Percentiles rank a stretch among this genome's conserved stretches.
phyloP scores from a whole-genome alignment of 2,329 filamentous ascomycete genomes.

The Ramichloridium luteum region DNA sequence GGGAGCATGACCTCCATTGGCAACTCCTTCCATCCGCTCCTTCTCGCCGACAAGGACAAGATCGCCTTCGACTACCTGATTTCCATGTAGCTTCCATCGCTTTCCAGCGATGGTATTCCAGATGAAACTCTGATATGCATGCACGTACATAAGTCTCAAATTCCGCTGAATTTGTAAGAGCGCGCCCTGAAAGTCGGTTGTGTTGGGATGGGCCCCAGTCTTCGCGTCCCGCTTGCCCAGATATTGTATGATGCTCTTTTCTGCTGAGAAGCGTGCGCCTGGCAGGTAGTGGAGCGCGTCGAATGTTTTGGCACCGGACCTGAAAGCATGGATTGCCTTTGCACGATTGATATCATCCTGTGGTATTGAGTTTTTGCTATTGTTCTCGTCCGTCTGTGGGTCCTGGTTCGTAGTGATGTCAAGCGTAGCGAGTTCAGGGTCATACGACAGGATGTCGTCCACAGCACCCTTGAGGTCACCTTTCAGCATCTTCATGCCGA shows the following conservation, averaged over 20 bases:
- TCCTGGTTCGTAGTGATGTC: slow-evolving; percentile 41
- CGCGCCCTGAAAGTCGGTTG: slow-evolving; percentile 67
- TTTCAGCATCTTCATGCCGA: slow-evolving; percentile 74
- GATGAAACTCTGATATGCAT: slow-evolving; percentile 88
- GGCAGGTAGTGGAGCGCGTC: slow-evolving; percentile 60
- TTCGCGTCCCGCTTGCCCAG: slow-evolving; percentile 40
- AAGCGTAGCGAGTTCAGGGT: slow-evolving; percentile 38
- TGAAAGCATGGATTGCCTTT: slow-evolving; percentile 64
- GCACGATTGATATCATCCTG: slow-evolving; percentile 71
- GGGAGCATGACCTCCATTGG: slow-evolving; percentile 22
- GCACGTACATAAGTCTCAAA: slow-evolving; percentile 84
- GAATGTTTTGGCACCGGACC: slow-evolving; percentile 33
- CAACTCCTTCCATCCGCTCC: slow-evolving; percentile 30
- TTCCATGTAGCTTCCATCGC: slow-evolving; percentile 65
- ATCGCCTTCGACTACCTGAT: slow-evolving; percentile 69
- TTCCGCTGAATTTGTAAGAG: slow-evolving; percentile 68
- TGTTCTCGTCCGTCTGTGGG: slow-evolving; percentile 14
- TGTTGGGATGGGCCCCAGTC: slow-evolving; percentile 35
- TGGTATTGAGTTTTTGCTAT: slow-evolving; percentile 36
- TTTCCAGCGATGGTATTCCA: slow-evolving; percentile 82
- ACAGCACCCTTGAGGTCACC: slow-evolving; percentile 72
- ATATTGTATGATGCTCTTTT: slow-evolving; percentile 66
- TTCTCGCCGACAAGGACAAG: slow-evolving; percentile 58
- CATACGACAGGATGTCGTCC: slow-evolving; percentile 63
- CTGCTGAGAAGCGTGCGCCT: slow-evolving; percentile 61